phyloP scores from a whole-genome alignment of 192 early-diverging fungal genomes.

The Dissophora globulifera region DNA sequence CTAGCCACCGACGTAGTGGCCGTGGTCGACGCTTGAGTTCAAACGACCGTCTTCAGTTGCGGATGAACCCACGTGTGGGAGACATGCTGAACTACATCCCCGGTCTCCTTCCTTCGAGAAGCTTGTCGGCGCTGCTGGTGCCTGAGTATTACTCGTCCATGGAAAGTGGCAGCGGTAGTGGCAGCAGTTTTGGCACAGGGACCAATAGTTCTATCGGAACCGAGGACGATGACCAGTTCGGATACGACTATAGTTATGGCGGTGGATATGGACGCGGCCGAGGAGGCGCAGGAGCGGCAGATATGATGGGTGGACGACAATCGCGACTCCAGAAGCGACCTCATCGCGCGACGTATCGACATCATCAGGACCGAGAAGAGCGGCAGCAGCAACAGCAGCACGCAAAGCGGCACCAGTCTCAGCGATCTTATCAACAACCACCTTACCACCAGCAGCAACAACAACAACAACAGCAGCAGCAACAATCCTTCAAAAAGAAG shows the following conservation, averaged over 20 bases:
- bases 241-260: not conserved
- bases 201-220: not conserved
- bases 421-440: not conserved
- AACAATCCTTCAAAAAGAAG: too few relatives aligned
- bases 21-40: constrained; percentile 21
- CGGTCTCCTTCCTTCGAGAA: constrained; percentile 16
- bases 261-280: too few relatives aligned
- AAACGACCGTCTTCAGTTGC: constrained; percentile 37
- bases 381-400: not conserved
- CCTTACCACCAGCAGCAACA: not conserved
- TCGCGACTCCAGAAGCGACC: constrained; percentile 37
- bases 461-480: not conserved
- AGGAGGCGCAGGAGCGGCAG: too few relatives aligned
- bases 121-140: constrained; percentile 32
- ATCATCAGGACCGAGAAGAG: not conserved
- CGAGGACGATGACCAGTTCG: not conserved
- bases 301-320: constrained; percentile 23
- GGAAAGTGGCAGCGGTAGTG: constrained; percentile 1
- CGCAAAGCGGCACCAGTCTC: not conserved
- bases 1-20: not conserved
- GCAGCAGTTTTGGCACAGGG: not conserved
- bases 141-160: constrained; percentile 35
- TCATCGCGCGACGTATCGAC: constrained; percentile 1
- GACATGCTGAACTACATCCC: constrained; percentile 30
- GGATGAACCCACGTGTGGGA: constrained; percentile 38